These are phyloP conservation scores for Arachnomyces sp. DNA, from an alignment of 2,329 filamentous ascomycete genomes.

Conservation along the genomic window DNA sequence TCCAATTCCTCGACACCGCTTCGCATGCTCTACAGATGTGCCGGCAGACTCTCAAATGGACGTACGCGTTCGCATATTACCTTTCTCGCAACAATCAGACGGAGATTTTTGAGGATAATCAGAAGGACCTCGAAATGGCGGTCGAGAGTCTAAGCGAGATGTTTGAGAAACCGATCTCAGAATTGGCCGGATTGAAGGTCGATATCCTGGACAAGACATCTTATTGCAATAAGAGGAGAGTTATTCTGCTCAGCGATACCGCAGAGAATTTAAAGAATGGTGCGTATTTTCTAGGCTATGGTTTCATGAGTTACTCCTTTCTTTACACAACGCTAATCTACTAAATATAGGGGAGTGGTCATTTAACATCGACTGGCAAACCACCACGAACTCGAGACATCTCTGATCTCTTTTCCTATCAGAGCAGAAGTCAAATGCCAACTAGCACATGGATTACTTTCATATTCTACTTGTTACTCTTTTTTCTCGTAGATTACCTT, in stretches of 20 bases:
- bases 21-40: constrained; percentile 92
- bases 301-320: background rate
- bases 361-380: constrained; percentile 37
- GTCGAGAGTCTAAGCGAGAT: constrained; percentile 97
- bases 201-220: constrained; percentile 98
- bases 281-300: constrained; percentile 37
- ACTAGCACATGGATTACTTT: too few species aligned
- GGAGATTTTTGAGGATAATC: constrained; percentile 97
- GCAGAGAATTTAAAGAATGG: constrained; percentile 84
- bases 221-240: constrained; percentile 85
- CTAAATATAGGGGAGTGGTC: constrained; percentile 33
- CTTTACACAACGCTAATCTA: constrained; percentile 1
- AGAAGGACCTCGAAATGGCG: constrained; percentile 94
- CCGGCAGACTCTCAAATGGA: constrained; percentile 98
- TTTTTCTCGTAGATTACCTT: too few species aligned
- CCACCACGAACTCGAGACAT: background rate
- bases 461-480: too few species aligned
- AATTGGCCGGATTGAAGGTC: constrained; percentile 79
- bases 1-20: constrained; percentile 89
- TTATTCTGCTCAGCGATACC: constrained; percentile 86
- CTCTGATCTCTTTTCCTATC: too few species aligned
- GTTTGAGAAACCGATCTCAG: constrained; percentile 94
- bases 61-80: constrained; percentile 97
- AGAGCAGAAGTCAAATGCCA: background rate
- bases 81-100: constrained; percentile 92